Percentiles rank a stretch among this genome's conserved stretches.
Conservation (phyloP, 495 filamentous ascomycete species). For the Hypomontagnella monticulosa region DNA sequence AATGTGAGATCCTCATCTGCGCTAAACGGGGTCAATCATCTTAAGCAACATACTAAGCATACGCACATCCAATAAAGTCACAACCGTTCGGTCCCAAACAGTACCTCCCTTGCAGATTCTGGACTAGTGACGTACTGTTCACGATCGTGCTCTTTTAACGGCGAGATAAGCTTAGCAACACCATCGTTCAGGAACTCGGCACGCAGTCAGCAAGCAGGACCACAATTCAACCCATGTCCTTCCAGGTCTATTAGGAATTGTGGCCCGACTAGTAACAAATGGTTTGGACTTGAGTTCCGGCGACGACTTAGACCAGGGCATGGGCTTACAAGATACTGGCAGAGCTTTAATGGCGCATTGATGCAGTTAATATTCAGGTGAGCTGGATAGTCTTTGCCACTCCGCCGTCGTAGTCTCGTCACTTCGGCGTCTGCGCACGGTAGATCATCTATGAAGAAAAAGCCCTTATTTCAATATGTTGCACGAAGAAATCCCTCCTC, state of each 20-base stretch:
- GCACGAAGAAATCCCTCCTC: background rate
- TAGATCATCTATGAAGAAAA: conserved; percentile 14
- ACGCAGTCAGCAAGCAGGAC: too few species aligned
- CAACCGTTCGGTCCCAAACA: too few species aligned
- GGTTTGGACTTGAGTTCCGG: background rate
- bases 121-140: too few species aligned
- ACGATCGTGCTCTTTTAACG: too few species aligned
- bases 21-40: too few species aligned
- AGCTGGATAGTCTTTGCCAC: conserved; percentile 2
- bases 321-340: background rate
- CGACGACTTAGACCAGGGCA: background rate
- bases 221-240: too few species aligned
- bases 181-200: too few species aligned
- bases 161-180: too few species aligned
- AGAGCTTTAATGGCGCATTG: background rate
- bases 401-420: background rate
- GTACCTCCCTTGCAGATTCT: too few species aligned
- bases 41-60: too few species aligned
- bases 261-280: conserved; percentile 2
- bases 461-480: background rate
- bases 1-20: too few species aligned
- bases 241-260: background rate
- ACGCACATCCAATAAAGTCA: too few species aligned
- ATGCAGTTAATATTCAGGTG: background rate
- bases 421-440: conserved; percentile 16